Percentiles rank a stretch among this genome's conserved stretches.
phyloP scores from a whole-genome alignment of 2,329 filamentous ascomycete genomes.

The Xylariaceae sp. region DNA sequence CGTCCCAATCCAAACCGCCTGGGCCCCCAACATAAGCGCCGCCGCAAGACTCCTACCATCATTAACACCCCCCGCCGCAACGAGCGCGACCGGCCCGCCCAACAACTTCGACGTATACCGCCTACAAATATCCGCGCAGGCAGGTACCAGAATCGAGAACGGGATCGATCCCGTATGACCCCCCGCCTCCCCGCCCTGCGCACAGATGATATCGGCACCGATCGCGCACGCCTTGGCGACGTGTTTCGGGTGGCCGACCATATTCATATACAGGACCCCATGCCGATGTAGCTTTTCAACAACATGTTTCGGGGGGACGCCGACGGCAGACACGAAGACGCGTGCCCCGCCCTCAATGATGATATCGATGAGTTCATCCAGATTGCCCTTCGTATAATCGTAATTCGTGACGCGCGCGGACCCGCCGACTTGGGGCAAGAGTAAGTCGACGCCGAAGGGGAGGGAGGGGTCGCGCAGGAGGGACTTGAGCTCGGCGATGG shows the following conservation, averaged over 20 bases:
- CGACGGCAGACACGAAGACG: constrained; percentile 34
- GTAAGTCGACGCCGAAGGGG: constrained; percentile 34
- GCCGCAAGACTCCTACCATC: constrained; percentile 85
- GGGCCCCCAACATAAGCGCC: constrained; percentile 83
- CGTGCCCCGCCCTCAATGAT: constrained; percentile 32
- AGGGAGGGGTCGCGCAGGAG: constrained; percentile 78
- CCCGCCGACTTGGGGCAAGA: constrained; percentile 33
- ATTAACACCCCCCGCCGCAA: constrained; percentile 87
- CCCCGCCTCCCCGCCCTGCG: constrained; percentile 91
- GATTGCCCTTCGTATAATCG: constrained; percentile 32
- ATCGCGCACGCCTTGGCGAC: constrained; percentile 15
- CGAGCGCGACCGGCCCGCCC: constrained; percentile 47
- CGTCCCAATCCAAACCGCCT: constrained; percentile 76
- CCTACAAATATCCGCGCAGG: not conserved
- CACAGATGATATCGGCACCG: constrained; percentile 91
- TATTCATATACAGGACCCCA: constrained; percentile 96
- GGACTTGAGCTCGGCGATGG: constrained; percentile 86
- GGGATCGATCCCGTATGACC: constrained; percentile 91
- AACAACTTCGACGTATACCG: not conserved
- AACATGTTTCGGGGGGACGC: constrained; percentile 29
- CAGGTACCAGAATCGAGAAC: constrained; percentile 79
- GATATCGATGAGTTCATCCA: constrained; percentile 31
- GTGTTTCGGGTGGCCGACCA: constrained; percentile 89
- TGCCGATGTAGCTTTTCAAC: constrained; percentile 44
- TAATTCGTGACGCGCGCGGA: constrained; percentile 32